Percentiles rank a stretch among this genome's conserved stretches.
Evolutionary conservation across 2,329 filamentous ascomycete genomes (phyloP).

Genomic region (Sporothrix luriei): DNA sequence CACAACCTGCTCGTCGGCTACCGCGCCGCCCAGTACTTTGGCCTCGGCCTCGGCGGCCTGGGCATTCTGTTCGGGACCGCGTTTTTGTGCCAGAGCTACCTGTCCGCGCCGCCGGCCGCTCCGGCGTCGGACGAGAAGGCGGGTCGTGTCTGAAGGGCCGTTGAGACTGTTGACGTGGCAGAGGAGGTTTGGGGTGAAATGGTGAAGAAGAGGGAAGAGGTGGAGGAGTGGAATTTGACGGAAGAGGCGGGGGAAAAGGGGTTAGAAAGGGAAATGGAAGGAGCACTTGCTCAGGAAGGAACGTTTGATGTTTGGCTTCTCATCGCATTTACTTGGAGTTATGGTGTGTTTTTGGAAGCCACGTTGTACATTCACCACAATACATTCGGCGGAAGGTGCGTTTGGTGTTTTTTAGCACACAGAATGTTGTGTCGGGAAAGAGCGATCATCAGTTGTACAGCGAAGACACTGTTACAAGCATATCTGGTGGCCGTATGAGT

Average conservation of each 20-base stretch:
- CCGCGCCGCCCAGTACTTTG: constrained; percentile 48
- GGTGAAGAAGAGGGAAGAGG: neutral
- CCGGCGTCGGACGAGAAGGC: constrained; percentile 5
- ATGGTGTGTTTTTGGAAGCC: neutral
- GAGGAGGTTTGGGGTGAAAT: neutral
- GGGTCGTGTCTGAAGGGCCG: neutral
- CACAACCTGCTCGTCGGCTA: constrained; percentile 43
- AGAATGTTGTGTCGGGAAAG: neutral
- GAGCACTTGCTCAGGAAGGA: constrained; percentile 17
- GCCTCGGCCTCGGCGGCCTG: constrained; percentile 46
- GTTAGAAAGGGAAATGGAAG: neutral
- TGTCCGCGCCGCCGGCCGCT: constrained; percentile 17
- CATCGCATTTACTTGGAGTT: constrained; percentile 18
- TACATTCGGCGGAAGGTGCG: constrained; percentile 7
- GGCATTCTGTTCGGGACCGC: constrained; percentile 43
- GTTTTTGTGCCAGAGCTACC: constrained; percentile 39
- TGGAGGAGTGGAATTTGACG: neutral
- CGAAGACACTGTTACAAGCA: neutral
- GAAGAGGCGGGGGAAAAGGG: neutral
- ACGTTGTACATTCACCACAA: neutral
- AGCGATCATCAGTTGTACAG: constrained; percentile 10
- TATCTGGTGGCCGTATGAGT: constrained; percentile 1
- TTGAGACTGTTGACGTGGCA: neutral
- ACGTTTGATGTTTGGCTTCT: neutral
- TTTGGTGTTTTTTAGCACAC: neutral